Evolutionary conservation across 2,329 filamentous ascomycete genomes (phyloP).

Genomic region (Fonsecaea multimorphosa): DNA sequence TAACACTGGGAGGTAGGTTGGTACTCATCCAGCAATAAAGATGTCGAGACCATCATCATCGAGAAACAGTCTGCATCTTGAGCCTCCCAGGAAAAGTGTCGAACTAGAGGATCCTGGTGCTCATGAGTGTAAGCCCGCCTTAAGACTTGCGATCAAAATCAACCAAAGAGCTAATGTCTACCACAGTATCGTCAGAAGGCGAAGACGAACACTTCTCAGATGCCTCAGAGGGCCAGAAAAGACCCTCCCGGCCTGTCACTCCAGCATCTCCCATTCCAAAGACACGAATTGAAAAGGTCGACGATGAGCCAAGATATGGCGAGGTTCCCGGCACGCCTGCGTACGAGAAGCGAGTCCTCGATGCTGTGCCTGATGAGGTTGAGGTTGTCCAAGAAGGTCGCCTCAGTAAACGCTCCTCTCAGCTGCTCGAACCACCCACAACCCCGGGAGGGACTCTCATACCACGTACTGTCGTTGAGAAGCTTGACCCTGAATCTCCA

Average conservation of each 20-base stretch:
- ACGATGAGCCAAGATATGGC: slow-evolving; percentile 63
- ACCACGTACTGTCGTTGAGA: slow-evolving; percentile 66
- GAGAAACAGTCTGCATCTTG: slow-evolving; percentile 50
- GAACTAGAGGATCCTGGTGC: slow-evolving; percentile 64
- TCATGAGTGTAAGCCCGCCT: slow-evolving; percentile 49
- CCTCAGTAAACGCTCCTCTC: slow-evolving; percentile 50
- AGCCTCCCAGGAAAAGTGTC: slow-evolving; percentile 61
- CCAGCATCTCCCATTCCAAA: slow-evolving; percentile 62
- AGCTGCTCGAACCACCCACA: slow-evolving; percentile 51
- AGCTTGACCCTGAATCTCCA: slow-evolving; percentile 62
- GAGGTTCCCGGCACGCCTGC: slow-evolving; percentile 67
- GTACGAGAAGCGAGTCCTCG: slow-evolving; percentile 63
- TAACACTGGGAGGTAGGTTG: not conserved
- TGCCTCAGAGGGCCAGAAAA: slow-evolving; percentile 62
- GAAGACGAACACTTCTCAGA: slow-evolving; percentile 72
- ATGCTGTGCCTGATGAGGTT: slow-evolving; percentile 69
- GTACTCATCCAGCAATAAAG: slow-evolving; percentile 21
- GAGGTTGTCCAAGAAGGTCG: slow-evolving; percentile 60
- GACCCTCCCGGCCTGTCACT: slow-evolving; percentile 44
- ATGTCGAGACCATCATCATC: slow-evolving; percentile 33
- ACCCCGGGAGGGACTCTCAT: slow-evolving; percentile 61
- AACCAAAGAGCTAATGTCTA: slow-evolving; percentile 28
- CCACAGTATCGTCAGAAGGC: slow-evolving; percentile 55
- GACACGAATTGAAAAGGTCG: slow-evolving; percentile 68
- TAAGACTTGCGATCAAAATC: not conserved